These are phyloP conservation scores for Krasilnikovozyma curviuscula DNA, from an alignment of 768 basidiomycete species.

Conservation along the genomic window DNA sequence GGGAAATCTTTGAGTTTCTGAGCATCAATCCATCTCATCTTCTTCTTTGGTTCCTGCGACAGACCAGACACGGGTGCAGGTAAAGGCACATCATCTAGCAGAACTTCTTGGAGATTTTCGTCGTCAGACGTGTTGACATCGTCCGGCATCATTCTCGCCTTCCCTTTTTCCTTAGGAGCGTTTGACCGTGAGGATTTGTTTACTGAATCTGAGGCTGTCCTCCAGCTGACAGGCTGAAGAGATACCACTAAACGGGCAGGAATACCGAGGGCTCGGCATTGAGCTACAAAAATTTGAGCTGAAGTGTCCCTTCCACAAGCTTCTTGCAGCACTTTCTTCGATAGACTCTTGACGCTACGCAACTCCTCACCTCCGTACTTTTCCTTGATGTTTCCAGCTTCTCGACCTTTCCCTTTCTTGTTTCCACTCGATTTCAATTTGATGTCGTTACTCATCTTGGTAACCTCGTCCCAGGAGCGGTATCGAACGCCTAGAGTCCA, in stretches of 20 bases:
- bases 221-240: constrained; percentile 82
- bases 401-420: not conserved
- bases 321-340: constrained; percentile 74
- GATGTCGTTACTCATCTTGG: constrained; percentile 20
- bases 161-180: constrained; percentile 20
- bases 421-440: too few relatives aligned
- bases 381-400: not conserved
- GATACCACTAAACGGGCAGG: constrained; percentile 75
- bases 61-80: too few relatives aligned
- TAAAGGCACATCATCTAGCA: not conserved
- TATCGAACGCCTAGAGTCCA: constrained; percentile 34
- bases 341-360: constrained; percentile 60
- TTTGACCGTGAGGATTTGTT: too few relatives aligned
- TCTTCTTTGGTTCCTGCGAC: too few relatives aligned
- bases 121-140: constrained; percentile 29
- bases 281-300: constrained; percentile 74
- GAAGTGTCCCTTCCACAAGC: constrained; percentile 66
- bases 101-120: not conserved
- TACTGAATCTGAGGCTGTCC: too few relatives aligned
- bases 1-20: too few relatives aligned
- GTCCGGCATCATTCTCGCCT: constrained; percentile 23
- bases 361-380: constrained; percentile 51
- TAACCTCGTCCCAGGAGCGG: constrained; percentile 57
- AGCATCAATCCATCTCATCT: constrained; percentile 1
- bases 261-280: constrained; percentile 68